phyloP scores from a whole-genome alignment of 1,284 basidiomycete species.

The Inonotus obliquus region DNA sequence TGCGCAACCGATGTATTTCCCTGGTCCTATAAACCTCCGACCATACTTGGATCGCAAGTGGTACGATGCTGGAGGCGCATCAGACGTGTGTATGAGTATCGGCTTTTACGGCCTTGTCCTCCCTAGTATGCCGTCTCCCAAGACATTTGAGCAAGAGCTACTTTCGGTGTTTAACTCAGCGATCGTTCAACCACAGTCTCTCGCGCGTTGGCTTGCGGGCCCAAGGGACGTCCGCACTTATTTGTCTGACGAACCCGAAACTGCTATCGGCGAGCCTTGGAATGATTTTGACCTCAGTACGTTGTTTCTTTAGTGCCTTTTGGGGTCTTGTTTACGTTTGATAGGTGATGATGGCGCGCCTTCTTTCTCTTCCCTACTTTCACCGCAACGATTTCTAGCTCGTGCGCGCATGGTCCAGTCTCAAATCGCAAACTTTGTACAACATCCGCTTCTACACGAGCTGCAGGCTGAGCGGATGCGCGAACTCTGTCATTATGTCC shows the following conservation, averaged over 20 bases:
- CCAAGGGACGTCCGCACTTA: background rate
- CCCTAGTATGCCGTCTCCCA: conserved; percentile 48
- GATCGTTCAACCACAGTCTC: background rate
- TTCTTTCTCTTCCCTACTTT: conserved; percentile 37
- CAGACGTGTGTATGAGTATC: conserved; percentile 40
- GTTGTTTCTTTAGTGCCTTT: background rate
- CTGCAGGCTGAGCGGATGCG: conserved; percentile 31
- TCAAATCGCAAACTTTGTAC: conserved; percentile 32
- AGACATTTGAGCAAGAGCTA: background rate
- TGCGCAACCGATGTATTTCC: conserved; percentile 45
- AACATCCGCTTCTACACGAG: conserved; percentile 48
- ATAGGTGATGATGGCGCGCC: conserved; percentile 26
- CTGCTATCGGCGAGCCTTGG: background rate
- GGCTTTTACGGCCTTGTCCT: conserved; percentile 41
- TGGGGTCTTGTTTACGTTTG: background rate
- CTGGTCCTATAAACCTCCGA: conserved; percentile 48
- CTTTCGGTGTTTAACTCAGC: background rate
- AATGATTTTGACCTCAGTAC: background rate
- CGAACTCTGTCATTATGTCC: conserved; percentile 27
- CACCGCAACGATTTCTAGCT: conserved; percentile 40
- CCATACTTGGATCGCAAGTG: conserved; percentile 46
- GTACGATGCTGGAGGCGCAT: conserved; percentile 41
- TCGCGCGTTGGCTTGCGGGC: background rate
- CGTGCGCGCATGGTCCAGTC: conserved; percentile 36
- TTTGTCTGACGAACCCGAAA: background rate